Base-by-base conservation (phyloP, 2,329 filamentous ascomycete species). In the Zymoseptoria ardabiliae region DNA sequence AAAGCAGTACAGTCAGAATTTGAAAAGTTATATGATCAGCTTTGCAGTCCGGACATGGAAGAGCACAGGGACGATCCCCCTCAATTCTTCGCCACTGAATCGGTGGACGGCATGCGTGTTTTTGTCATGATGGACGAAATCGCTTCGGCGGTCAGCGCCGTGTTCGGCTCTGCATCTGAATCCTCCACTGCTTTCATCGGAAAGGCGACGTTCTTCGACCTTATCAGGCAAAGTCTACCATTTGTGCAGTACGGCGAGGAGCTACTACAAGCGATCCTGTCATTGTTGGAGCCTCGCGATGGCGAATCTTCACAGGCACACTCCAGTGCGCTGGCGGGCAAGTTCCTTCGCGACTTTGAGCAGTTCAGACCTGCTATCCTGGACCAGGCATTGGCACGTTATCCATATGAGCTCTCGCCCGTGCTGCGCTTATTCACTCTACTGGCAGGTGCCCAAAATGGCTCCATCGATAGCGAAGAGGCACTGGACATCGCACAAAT, bases 341-440 rank as follows among this genome's bases (percentile, higher is more conserved):
- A 76, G 20, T 83, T 88, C 63, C 74, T 86, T 22, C 74, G 79
- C 19, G 84, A 89, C 63, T 72, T 78, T 20, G 69, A 71, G 35
- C 62, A 78, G 6, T 73, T 91, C 19, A 79, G 88, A 69, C 79
- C 77, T 25, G 72, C 74, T 19, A 74, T 88, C 62, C 84, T 96
- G 30, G 78, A 83, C 54, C 83, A 89, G 70, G 85, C 92, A 6
- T 81, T 87, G 50, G 82, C 84, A 61, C 86, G 93, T 58, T 97
- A 91, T 70, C 93, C 93, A 0, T 93, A 90, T 72, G 93, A 97
- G 74, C 86, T 90, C 53, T 74, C 86, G 2, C 91, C 92, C 0
- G 90, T 96, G 67, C 75, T 95, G 61, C 65, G 64, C 19, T 55
- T 72, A 2, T 64, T 67, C 58, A 67, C 66, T 10, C 62, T 61